phyloP scores from a whole-genome alignment of 2,329 filamentous ascomycete species.

The Reticulascus tulasneorum region DNA sequence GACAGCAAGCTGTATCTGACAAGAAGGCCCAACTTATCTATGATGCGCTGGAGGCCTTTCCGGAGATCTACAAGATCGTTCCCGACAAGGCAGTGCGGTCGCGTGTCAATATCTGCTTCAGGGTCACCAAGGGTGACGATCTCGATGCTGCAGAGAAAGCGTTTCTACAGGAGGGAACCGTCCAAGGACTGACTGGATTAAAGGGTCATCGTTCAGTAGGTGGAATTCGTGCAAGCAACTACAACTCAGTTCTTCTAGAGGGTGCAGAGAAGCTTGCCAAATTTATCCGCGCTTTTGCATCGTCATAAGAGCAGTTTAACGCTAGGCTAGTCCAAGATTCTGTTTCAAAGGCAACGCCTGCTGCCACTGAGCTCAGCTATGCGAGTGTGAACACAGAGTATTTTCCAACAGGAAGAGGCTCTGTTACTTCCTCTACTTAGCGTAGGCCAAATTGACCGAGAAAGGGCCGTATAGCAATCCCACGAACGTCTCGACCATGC shows the following conservation, averaged over 20 bases:
- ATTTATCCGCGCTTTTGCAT: conserved; percentile 58
- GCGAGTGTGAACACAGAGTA: too few relatives aligned
- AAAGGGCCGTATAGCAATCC: too few relatives aligned
- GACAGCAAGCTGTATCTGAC: conserved; percentile 69
- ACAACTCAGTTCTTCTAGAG: conserved; percentile 74
- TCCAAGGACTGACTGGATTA: conserved; percentile 67
- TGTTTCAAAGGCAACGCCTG: too few relatives aligned
- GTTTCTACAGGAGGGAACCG: conserved; percentile 71
- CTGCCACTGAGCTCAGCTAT: too few relatives aligned
- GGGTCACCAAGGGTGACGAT: conserved; percentile 56
- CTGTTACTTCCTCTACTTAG: too few relatives aligned
- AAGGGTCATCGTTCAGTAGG: conserved; percentile 88
- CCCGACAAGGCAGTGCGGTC: conserved; percentile 73
- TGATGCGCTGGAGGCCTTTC: conserved; percentile 66
- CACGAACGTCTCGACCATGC: too few relatives aligned
- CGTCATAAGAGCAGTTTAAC: too few relatives aligned
- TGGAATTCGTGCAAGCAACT: conserved; percentile 82
- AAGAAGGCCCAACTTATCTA: conserved; percentile 79
- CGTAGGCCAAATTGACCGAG: too few relatives aligned
- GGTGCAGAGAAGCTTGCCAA: conserved; percentile 64
- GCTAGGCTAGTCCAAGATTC: too few relatives aligned
- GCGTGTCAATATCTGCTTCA: conserved; percentile 94
- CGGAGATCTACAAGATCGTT: conserved; percentile 71
- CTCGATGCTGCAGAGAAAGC: conserved; percentile 69
- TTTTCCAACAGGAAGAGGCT: too few relatives aligned